phyloP scores from a whole-genome alignment of 2,329 filamentous ascomycete genomes.

The Ilyonectria mors-panacis region DNA sequence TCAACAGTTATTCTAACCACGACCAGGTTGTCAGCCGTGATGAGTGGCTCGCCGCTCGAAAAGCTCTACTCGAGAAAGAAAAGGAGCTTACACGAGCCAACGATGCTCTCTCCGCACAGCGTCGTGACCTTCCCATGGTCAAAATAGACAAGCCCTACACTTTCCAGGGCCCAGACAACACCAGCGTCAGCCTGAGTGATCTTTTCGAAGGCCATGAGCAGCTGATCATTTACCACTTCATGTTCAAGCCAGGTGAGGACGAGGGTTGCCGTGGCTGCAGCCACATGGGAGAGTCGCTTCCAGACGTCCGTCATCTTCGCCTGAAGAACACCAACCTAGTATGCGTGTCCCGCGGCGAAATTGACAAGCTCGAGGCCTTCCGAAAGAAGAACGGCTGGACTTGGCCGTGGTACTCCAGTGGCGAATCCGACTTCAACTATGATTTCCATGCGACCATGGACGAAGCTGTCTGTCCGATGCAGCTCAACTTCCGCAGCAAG shows the following conservation, averaged over 20 bases:
- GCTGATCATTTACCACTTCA: slow-evolving; percentile 63
- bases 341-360: slow-evolving; percentile 56
- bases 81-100: slow-evolving; percentile 51
- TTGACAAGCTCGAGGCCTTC: slow-evolving; percentile 55
- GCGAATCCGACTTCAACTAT: slow-evolving; percentile 56
- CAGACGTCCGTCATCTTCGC: slow-evolving; percentile 55
- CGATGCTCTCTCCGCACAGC: slow-evolving; percentile 49
- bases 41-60: slow-evolving; percentile 54
- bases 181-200: slow-evolving; percentile 44
- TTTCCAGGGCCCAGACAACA: slow-evolving; percentile 52
- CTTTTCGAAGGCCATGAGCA: slow-evolving; percentile 54
- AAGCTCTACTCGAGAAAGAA: slow-evolving; percentile 53
- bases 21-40: slow-evolving; percentile 50
- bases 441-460: slow-evolving; percentile 57
- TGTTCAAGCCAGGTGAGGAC: slow-evolving; percentile 56
- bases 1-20: background rate
- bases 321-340: slow-evolving; percentile 56
- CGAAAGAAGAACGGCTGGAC: slow-evolving; percentile 57
- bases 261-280: slow-evolving; percentile 57
- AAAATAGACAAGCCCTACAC: slow-evolving; percentile 54
- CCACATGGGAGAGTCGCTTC: slow-evolving; percentile 57
- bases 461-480: slow-evolving; percentile 41
- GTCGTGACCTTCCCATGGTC: slow-evolving; percentile 58
- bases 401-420: slow-evolving; percentile 58
- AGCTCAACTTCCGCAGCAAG: slow-evolving; percentile 48